A percentile compares a stretch with the other conserved stretches of the same genome.
Conservation (phyloP, 441 rosid species). For the Monsonia emarginata region DNA sequence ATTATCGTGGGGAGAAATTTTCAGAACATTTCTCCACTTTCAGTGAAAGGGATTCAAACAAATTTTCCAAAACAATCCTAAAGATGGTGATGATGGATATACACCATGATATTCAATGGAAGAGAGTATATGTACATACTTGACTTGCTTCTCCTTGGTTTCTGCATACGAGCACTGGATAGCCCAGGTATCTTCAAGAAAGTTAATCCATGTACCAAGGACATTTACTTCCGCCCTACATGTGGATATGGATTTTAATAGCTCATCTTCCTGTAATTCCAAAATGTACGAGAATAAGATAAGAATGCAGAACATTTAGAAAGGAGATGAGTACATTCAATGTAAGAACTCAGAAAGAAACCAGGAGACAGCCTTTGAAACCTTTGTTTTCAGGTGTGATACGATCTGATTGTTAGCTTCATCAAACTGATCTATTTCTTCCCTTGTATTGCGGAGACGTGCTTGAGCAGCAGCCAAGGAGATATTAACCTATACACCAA, state of each 20-base stretch:
- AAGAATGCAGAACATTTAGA: not conserved
- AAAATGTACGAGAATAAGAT: not conserved
- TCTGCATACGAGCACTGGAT: slow-evolving; percentile 62
- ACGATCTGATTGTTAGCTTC: slow-evolving; percentile 91
- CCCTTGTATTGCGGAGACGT: slow-evolving; percentile 67
- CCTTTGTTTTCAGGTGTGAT: slow-evolving; percentile 82
- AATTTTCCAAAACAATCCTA: no score
- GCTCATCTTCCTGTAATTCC: slow-evolving; percentile 67
- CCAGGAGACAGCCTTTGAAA: slow-evolving; percentile 20
- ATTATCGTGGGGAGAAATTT: not conserved
- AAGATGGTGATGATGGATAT: not conserved
- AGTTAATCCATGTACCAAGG: slow-evolving; percentile 79
- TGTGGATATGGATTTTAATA: slow-evolving; percentile 65
- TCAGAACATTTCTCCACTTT: not conserved
- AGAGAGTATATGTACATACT: slow-evolving; percentile 35
- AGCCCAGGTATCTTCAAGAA: slow-evolving; percentile 90
- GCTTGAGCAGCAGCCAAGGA: slow-evolving; percentile 89
- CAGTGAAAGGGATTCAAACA: no score
- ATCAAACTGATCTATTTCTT: slow-evolving; percentile 90
- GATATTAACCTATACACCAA: slow-evolving; percentile 62
- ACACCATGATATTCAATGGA: not conserved
- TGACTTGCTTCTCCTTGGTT: slow-evolving; percentile 59
- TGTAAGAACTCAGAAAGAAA: slow-evolving; percentile 11
- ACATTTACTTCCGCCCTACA: slow-evolving; percentile 74
- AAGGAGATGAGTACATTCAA: not conserved